Conservation (phyloP, 345 rosid species). For the Arabis alpina region DNA sequence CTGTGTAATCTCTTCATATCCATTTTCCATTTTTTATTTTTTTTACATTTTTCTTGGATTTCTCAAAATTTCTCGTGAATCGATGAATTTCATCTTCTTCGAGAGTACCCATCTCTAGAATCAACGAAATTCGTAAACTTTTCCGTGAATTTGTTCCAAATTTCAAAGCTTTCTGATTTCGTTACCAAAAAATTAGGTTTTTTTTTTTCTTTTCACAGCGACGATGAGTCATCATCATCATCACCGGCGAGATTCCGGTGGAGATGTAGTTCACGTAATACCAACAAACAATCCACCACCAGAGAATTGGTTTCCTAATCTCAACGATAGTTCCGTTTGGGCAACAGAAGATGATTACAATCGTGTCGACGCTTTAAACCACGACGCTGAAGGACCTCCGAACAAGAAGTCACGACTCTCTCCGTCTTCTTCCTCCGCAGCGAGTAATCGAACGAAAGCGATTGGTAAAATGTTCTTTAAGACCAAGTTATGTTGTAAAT, state of each 20-base stretch:
- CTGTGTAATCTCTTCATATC: constrained; percentile 10
- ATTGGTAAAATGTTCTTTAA: constrained; percentile 82
- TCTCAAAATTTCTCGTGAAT: constrained; percentile 34
- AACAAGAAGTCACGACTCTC: constrained; percentile 66
- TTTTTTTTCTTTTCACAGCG: background rate
- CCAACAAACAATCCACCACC: constrained; percentile 54
- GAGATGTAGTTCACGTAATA: constrained; percentile 79
- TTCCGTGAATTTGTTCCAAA: constrained; percentile 28
- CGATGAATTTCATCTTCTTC: constrained; percentile 31
- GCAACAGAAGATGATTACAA: constrained; percentile 92
- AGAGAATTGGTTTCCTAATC: constrained; percentile 67
- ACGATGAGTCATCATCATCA: constrained; percentile 4
- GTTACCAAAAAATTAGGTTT: constrained; percentile 46
- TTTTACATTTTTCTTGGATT: constrained; percentile 12
- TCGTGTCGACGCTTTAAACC: constrained; percentile 59
- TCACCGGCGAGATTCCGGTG: constrained; percentile 63
- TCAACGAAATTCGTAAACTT: constrained; percentile 25
- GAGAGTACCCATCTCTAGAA: constrained; percentile 42
- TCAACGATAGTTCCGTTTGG: constrained; percentile 67
- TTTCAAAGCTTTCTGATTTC: constrained; percentile 20
- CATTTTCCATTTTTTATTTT: constrained; percentile 14
- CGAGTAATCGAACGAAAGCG: constrained; percentile 50
- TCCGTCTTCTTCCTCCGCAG: constrained; percentile 46
- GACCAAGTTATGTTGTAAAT: constrained; percentile 83
- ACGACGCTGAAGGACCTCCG: constrained; percentile 56